Evolutionary conservation across 768 basidiomycete species (phyloP), one percentile per base, ranked within the genome.

Genomic region (Pulveroboletus sp.): DNA sequence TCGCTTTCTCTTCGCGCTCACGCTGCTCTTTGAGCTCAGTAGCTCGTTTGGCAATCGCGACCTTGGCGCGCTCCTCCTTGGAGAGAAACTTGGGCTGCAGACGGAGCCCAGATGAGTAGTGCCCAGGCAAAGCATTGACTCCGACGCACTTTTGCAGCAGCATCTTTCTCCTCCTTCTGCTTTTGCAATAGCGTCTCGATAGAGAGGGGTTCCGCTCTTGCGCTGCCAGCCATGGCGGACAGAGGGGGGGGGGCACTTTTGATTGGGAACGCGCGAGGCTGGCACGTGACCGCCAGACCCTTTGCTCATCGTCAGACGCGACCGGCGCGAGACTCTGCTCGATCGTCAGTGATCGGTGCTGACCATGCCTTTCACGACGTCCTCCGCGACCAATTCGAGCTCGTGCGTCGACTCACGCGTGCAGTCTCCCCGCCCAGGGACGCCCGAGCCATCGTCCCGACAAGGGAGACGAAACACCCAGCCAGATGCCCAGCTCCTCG

Each of bases 11-110:
- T 17, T 86, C 84, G 43, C 74, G 78, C 47, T 80, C 82, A 52
- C 76, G 83, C 61, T 90, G 79, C 39, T 82, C 82, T 44, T 73
- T 78, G 36, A 97, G 86, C 64, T 97, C 94, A 51, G 86, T 79
- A 17, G 84, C 79, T 12, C 95, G 85, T 59, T 90, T 89, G 14
- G 85, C 83, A 52, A 97, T 88, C 3, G 95, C 95, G 32, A 96
- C 71, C 62, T 82, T 82, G 15, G 90, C 91, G 43, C 95, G 82
- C 61, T 96, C 89, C 57, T 93, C 90, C 70, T 90, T 98, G 3
- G 89, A 82, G 12, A 98, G 75, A 73, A 98, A 98, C 69, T 83
- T 95, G 32, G 95, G 95, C 93, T 97, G 69, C 28, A 45, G 27
- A 54, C 42, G 10, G 14, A 43, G 28, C 27, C 11, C 33, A 33